Conservation (phyloP, 2,329 filamentous ascomycete genomes). For the Ampelomyces quisqualis region DNA sequence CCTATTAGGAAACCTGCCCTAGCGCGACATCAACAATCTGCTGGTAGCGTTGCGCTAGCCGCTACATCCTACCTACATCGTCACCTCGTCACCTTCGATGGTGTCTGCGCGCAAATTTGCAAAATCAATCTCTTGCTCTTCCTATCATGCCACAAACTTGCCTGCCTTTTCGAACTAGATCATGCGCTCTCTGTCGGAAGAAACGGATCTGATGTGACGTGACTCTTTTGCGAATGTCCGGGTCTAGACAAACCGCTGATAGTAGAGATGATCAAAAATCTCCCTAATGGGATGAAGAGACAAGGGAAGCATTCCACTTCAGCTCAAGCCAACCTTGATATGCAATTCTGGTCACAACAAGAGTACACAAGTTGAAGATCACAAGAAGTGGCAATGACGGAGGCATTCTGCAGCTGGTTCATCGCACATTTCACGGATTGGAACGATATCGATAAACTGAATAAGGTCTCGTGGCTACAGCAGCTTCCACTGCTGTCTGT, state of each 20-base stretch:
- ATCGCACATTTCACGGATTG: constrained; percentile 28
- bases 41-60: too few relatives aligned
- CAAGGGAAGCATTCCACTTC: too few relatives aligned
- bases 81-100: too few relatives aligned
- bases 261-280: constrained; percentile 31
- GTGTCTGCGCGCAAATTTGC: too few relatives aligned
- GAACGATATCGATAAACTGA: constrained; percentile 27
- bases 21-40: too few relatives aligned
- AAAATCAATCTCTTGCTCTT: too few relatives aligned
- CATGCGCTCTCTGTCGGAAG: constrained; percentile 32
- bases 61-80: too few relatives aligned
- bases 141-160: too few relatives aligned
- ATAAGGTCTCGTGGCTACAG: constrained; percentile 33
- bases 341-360: not conserved
- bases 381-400: constrained; percentile 18
- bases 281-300: constrained; percentile 19
- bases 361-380: constrained; percentile 12
- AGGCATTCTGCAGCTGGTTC: constrained; percentile 34
- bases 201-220: constrained; percentile 39
- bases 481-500: constrained; percentile 24
- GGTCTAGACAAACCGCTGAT: constrained; percentile 29
- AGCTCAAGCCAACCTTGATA: too few relatives aligned
- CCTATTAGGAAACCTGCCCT: too few relatives aligned
- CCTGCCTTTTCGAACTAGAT: constrained; percentile 31
- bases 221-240: constrained; percentile 27